Percentiles rank a stretch among this genome's conserved stretches.
phyloP scores from a whole-genome alignment of 371 early-diverging fungal genomes.

The Zychaea mexicana region DNA sequence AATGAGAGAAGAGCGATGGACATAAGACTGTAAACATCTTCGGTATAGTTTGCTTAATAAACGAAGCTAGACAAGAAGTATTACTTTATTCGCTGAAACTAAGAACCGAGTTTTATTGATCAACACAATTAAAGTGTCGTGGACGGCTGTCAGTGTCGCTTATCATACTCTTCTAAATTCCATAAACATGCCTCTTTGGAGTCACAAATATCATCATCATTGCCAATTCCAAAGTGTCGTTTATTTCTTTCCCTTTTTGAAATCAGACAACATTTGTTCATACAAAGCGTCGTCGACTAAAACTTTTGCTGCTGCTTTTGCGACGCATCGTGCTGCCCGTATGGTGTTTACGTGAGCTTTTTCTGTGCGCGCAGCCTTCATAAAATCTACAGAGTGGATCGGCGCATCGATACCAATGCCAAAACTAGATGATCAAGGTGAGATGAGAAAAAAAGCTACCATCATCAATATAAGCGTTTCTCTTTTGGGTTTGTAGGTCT shows the following conservation, averaged over 20 bases:
- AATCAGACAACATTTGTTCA: slow-evolving; percentile 10
- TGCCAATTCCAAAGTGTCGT: no score
- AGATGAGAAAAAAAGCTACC: background rate
- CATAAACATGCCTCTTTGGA: no score
- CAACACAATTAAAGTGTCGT: no score
- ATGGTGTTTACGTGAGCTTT: slow-evolving; percentile 61
- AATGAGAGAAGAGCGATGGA: no score
- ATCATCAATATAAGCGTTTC: background rate
- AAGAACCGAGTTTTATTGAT: no score
- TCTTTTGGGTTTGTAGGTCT: background rate
- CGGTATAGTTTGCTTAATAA: no score
- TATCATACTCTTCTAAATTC: no score
- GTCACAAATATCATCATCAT: no score
- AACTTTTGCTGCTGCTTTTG: slow-evolving; percentile 5
- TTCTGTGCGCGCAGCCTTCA: slow-evolving; percentile 55
- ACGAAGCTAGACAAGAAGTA: no score
- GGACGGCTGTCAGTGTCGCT: no score
- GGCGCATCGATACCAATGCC: slow-evolving; percentile 4
- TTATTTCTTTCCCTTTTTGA: slow-evolving; percentile 7
- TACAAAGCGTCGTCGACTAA: slow-evolving; percentile 1
- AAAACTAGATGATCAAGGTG: background rate
- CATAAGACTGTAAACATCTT: no score
- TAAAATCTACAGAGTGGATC: slow-evolving; percentile 64
- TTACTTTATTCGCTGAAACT: no score
- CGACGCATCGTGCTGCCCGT: slow-evolving; percentile 9